phyloP scores from a whole-genome alignment of 495 filamentous ascomycete genomes.

The Thozetella sp. region DNA sequence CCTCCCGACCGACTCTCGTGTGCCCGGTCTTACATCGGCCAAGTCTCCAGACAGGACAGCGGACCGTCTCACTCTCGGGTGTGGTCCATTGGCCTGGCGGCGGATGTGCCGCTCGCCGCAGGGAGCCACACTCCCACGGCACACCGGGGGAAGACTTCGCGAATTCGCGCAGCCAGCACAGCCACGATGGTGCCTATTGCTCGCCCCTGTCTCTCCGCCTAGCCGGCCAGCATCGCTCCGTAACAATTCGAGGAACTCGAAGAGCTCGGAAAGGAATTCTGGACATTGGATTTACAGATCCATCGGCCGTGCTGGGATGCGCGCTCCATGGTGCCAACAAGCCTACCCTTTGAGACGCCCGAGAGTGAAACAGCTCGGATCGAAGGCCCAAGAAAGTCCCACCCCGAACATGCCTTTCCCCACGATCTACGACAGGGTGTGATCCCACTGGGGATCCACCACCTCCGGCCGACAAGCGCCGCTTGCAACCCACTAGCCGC shows the following conservation, averaged over 20 bases:
- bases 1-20: no score
- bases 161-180: constrained; percentile 2
- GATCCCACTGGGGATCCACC: not conserved
- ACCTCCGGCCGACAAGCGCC: not conserved
- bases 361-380: not conserved
- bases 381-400: not conserved
- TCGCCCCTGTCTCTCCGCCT: not conserved
- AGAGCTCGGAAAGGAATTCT: no score
- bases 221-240: not conserved
- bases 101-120: not conserved
- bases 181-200: not conserved
- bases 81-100: no score
- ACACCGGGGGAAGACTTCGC: not conserved
- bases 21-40: no score
- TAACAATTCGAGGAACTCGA: no score
- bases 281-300: no score
- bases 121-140: not conserved
- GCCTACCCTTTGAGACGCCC: no score
- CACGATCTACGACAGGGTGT: not conserved
- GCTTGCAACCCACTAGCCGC: not conserved
- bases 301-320: no score
- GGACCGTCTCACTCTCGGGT: no score
- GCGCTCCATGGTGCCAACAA: no score
- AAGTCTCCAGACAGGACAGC: no score
- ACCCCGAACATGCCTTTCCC: not conserved